These are phyloP conservation scores for Gossypium anomalum DNA, from an alignment of 345 rosid genomes.

Conservation along the genomic window DNA sequence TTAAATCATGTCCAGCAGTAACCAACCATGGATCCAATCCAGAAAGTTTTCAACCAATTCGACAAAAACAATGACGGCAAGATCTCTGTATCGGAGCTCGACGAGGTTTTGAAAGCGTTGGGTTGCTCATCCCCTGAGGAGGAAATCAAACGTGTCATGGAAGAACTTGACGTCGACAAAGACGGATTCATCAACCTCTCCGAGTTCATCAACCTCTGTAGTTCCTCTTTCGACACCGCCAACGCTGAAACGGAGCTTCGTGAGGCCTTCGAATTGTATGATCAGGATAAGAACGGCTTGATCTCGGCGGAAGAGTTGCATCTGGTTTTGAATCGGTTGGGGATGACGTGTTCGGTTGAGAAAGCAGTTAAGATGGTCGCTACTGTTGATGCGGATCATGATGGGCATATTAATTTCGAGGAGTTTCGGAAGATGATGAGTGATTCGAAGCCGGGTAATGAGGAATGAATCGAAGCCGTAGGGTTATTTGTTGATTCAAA, in stretches of 20 bases:
- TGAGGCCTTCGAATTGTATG: conserved; percentile 86
- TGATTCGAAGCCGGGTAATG: not conserved
- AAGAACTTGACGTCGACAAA: conserved; percentile 66
- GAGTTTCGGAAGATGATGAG: conserved; percentile 87
- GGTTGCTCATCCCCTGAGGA: not conserved
- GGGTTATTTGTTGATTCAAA: not conserved
- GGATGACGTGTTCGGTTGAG: conserved; percentile 55
- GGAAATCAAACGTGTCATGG: conserved; percentile 57
- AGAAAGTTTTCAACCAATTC: conserved; percentile 53
- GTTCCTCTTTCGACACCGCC: conserved; percentile 33
- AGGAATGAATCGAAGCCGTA: not conserved
- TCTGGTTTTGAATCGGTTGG: conserved; percentile 56
- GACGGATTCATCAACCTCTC: conserved; percentile 64
- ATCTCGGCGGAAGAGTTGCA: conserved; percentile 70
- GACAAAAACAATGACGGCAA: conserved; percentile 34
- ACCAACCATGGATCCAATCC: conserved; percentile 38
- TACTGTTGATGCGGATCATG: conserved; percentile 72
- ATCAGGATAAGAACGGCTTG: conserved; percentile 67
- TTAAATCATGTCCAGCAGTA: not conserved
- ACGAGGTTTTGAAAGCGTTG: not conserved
- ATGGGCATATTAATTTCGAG: conserved; percentile 60
- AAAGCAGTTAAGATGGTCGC: conserved; percentile 64
- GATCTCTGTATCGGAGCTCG: conserved; percentile 48
- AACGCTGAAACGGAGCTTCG: conserved; percentile 43
- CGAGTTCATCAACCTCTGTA: conserved; percentile 63